phyloP scores from a whole-genome alignment of 2,329 filamentous ascomycete species.

The Rutstroemia sp. region DNA sequence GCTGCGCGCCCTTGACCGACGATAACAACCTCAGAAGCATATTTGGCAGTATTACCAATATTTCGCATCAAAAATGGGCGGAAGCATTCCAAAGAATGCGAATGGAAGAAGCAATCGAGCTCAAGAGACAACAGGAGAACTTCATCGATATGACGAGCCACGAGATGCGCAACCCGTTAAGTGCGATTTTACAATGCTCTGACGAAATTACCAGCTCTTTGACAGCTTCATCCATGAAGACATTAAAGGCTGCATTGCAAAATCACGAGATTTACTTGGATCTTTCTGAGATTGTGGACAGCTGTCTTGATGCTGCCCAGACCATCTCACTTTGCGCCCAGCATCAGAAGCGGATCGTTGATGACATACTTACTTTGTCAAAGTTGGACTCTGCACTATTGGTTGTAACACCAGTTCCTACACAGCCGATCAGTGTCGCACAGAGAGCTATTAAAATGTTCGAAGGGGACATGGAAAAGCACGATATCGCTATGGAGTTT shows the following conservation, averaged over 20 bases:
- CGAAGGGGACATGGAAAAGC: conserved; percentile 64
- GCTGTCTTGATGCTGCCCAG: conserved; percentile 66
- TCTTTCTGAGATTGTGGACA: conserved; percentile 43
- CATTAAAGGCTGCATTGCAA: neutral
- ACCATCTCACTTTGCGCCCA: conserved; percentile 72
- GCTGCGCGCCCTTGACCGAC: conserved; percentile 65
- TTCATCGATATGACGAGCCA: conserved; percentile 72
- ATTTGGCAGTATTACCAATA: conserved; percentile 78
- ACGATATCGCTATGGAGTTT: conserved; percentile 65
- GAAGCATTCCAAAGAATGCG: conserved; percentile 28
- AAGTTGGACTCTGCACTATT: conserved; percentile 66
- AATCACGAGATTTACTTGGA: conserved; percentile 26
- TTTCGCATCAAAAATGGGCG: conserved; percentile 81
- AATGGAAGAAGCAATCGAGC: conserved; percentile 46
- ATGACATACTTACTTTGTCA: conserved; percentile 59
- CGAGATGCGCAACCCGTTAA: conserved; percentile 69
- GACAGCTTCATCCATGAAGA: neutral
- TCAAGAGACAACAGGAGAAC: conserved; percentile 64
- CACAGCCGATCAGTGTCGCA: conserved; percentile 60
- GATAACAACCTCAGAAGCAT: conserved; percentile 63
- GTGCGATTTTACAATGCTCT: conserved; percentile 67
- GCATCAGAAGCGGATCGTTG: conserved; percentile 63
- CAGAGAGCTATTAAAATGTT: conserved; percentile 71
- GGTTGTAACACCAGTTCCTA: conserved; percentile 62
- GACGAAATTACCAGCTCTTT: conserved; percentile 36